Evolutionary conservation across 306 rosid species (phyloP).

Genomic region (Trifolium subterraneum): DNA sequence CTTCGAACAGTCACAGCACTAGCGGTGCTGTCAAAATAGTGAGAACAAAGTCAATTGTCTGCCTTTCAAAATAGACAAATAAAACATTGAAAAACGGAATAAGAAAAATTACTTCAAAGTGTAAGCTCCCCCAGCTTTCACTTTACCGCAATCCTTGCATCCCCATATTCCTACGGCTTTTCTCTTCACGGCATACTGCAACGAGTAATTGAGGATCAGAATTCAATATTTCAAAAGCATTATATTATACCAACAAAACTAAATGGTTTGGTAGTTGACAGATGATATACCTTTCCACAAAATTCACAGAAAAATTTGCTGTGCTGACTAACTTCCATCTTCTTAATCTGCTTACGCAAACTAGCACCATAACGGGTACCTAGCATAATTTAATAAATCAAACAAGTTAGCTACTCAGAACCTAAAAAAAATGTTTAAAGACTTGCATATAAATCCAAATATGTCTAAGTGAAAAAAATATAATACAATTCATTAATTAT

Average conservation of each 20-base stretch:
- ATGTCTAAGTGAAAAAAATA: background rate
- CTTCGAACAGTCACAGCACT: constrained; percentile 88
- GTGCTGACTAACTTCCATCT: constrained; percentile 95
- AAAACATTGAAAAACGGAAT: background rate
- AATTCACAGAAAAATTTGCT: constrained; percentile 90
- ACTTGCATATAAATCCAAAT: background rate
- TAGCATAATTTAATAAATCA: constrained; percentile 34
- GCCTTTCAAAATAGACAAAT: background rate
- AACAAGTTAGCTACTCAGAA: background rate
- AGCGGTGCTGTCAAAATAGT: constrained; percentile 63
- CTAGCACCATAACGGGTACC: constrained; percentile 94
- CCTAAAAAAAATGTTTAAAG: background rate
- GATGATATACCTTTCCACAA: constrained; percentile 72
- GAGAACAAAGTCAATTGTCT: constrained; percentile 20
- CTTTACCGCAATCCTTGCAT: constrained; percentile 63
- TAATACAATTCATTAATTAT: too few relatives aligned
- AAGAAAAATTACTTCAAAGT: constrained; percentile 51
- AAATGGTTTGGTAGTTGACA: background rate
- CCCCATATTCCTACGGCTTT: constrained; percentile 62
- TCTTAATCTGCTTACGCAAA: constrained; percentile 93
- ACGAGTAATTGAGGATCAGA: background rate
- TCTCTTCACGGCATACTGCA: constrained; percentile 60
- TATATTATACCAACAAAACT: background rate
- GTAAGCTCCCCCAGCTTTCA: constrained; percentile 61
- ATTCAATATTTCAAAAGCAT: background rate